Conservation (phyloP, 2,329 filamentous ascomycete species). For the Cytospora piceae region DNA sequence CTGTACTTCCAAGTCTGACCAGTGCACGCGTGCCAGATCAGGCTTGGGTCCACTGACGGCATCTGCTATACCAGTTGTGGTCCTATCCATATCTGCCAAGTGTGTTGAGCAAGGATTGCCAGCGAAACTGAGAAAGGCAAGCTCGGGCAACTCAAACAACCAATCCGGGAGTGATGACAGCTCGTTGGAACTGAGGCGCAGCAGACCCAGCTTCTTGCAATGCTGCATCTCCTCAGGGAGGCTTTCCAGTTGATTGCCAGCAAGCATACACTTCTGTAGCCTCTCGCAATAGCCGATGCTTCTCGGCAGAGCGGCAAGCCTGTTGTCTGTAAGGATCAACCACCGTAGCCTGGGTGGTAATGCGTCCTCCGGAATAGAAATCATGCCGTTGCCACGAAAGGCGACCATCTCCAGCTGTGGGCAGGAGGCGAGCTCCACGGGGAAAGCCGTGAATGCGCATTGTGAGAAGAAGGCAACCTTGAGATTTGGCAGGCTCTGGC, state of each 20-base stretch:
- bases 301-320: conserved; percentile 43
- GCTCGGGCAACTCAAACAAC: conserved; percentile 49
- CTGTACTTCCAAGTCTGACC: conserved; percentile 46
- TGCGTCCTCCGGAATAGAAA: conserved; percentile 44
- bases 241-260: conserved; percentile 46
- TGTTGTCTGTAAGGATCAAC: conserved; percentile 53
- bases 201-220: conserved; percentile 49
- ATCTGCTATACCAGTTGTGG: not conserved
- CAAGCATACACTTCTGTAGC: conserved; percentile 54
- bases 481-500: conserved; percentile 45
- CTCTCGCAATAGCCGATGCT: conserved; percentile 48
- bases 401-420: conserved; percentile 53
- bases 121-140: conserved; percentile 52
- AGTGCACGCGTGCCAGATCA: conserved; percentile 44
- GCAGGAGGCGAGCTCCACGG: conserved; percentile 46
- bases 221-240: conserved; percentile 48
- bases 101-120: conserved; percentile 48
- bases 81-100: conserved; percentile 21
- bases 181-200: conserved; percentile 49
- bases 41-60: conserved; percentile 2
- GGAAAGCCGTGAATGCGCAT: conserved; percentile 49
- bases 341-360: conserved; percentile 50
- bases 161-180: conserved; percentile 46
- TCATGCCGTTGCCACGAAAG: conserved; percentile 52
- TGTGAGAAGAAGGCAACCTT: conserved; percentile 52